Evolutionary conservation across 2,329 filamentous ascomycete genomes (phyloP), one percentile per base, ranked within the genome.

Genomic region (Neoascochyta sp.): DNA sequence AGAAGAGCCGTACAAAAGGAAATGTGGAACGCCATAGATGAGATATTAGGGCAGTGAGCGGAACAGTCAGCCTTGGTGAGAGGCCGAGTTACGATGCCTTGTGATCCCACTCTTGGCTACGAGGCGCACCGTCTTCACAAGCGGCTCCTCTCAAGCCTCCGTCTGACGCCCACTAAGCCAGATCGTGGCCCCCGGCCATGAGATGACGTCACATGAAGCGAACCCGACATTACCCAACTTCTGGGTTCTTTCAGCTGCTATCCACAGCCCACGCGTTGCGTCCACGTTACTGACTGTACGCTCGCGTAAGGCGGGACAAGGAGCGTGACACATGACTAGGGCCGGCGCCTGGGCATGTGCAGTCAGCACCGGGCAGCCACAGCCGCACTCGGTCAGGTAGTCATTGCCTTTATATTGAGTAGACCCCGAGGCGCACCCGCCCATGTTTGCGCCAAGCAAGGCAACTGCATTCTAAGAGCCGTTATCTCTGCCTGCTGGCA

Each of bases 11-110:
- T 34, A 29, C 62, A 65, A 34, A 54, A 49, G 31, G 42, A 40
- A 2, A 57, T 55, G 41, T 66, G 64, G 64, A 41, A 48, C 22
- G 53, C 54, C 16, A 35, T 65, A 38, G 59, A 63, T 27, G 53
- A 60, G 30, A 45, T 60, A 6, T 27, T 62, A 27, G 54, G 45
- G 7, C 40, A 42, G 12, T 50, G 40, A 46, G 24, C 8, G n/a
- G n/a, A n/a, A n/a, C n/a, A n/a, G n/a, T n/a, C n/a, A n/a, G n/a
- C n/a, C n/a, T n/a, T n/a, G n/a, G n/a, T n/a, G n/a, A n/a, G n/a
- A n/a, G n/a, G n/a, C n/a, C n/a, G n/a, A n/a, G n/a, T n/a, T n/a
- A n/a, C n/a, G n/a, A n/a, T n/a, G n/a, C n/a, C n/a, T n/a, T n/a
- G n/a, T n/a, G n/a, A n/a, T n/a, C n/a, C n/a, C n/a, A n/a, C n/a